Evolutionary conservation across 1,284 basidiomycete species (phyloP).

Genomic region (Austropuccinia psidii): DNA sequence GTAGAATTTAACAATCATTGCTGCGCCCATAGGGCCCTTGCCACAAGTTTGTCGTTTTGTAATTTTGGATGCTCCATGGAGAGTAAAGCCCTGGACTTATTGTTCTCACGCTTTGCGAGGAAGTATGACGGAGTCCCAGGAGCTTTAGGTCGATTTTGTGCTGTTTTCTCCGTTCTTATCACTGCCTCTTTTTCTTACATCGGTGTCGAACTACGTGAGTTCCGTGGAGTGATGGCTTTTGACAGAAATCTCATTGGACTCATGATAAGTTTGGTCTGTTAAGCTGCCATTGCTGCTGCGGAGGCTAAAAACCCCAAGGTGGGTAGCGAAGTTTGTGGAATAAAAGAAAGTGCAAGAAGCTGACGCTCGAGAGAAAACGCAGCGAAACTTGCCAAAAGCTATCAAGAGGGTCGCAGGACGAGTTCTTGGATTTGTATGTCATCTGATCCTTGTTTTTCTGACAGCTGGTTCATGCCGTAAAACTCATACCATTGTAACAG

Average conservation of each 20-base stretch:
- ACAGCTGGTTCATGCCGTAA: neutral
- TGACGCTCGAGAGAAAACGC: no score
- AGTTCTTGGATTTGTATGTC: conserved; percentile 22
- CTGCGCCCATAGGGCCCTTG: no score
- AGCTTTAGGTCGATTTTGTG: conserved; percentile 17
- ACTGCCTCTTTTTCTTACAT: conserved; percentile 31
- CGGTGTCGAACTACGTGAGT: conserved; percentile 35
- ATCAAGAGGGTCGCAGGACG: conserved; percentile 36
- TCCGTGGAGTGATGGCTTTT: neutral
- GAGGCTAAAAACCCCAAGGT: conserved; percentile 36
- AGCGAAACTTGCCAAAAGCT: conserved; percentile 36
- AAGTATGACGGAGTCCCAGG: conserved; percentile 30
- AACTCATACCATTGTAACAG: neutral
- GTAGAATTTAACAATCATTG: no score
- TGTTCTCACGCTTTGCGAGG: no score
- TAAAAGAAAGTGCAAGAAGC: no score
- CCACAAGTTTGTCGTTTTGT: no score
- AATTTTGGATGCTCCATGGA: no score
- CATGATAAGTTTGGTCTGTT: neutral
- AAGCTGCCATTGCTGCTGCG: conserved; percentile 35
- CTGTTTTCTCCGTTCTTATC: conserved; percentile 33
- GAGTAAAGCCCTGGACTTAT: no score
- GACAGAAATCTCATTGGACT: neutral
- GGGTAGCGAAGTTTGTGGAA: neutral
- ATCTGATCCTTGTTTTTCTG: neutral